Conservation (phyloP, 2,329 filamentous ascomycete species). For the Akanthomyces muscarius region DNA sequence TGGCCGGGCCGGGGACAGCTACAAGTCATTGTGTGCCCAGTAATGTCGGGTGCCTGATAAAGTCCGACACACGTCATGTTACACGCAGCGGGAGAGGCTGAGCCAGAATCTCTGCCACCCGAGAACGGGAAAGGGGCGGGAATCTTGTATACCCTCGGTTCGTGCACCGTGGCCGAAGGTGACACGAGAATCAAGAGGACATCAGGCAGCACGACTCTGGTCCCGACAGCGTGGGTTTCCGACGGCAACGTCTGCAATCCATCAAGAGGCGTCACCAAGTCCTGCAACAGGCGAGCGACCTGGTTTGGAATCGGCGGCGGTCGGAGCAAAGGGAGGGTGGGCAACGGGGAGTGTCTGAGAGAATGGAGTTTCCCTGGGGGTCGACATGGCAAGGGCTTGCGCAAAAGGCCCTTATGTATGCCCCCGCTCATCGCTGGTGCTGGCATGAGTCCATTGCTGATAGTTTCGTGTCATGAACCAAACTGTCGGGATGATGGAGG, state of each 20-base stretch:
- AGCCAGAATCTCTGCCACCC: not conserved
- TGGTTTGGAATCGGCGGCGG: not conserved
- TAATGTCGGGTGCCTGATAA: not conserved
- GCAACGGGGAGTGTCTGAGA: not conserved
- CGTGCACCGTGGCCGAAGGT: not conserved
- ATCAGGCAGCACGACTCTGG: not conserved
- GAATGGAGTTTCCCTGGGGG: not conserved
- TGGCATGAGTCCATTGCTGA: slow-evolving; percentile 8
- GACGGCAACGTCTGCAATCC: slow-evolving; percentile 2
- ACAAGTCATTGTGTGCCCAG: not conserved
- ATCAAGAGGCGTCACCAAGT: not conserved
- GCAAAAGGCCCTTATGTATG: slow-evolving; percentile 4
- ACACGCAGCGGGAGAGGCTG: slow-evolving; percentile 6
- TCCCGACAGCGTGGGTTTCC: slow-evolving; percentile 10
- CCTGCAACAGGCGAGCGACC: not conserved
- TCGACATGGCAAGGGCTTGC: slow-evolving; percentile 1
- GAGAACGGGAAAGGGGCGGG: not conserved
- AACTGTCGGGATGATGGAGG: slow-evolving; percentile 18
- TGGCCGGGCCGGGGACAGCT: not conserved
- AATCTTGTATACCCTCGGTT: not conserved
- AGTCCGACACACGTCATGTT: not conserved
- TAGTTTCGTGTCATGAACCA: slow-evolving; percentile 13
- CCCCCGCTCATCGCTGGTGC: not conserved
- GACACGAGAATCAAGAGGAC: not conserved
- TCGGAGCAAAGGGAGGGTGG: not conserved